Evolutionary conservation across 2,329 filamentous ascomycete species (phyloP).

Genomic region (Paraphaeosphaeria minitans): DNA sequence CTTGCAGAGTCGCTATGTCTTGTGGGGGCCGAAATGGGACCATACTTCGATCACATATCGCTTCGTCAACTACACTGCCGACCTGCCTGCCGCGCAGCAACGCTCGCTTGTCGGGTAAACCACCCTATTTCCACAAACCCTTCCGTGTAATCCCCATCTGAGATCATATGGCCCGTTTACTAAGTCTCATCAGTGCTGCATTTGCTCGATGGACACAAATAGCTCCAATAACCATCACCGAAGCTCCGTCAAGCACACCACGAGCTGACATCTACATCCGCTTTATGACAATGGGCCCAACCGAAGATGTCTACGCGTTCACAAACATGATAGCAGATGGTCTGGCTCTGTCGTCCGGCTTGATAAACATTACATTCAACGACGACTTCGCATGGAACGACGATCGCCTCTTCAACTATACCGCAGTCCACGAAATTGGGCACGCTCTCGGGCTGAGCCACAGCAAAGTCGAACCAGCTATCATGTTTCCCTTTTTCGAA

Average conservation of each 20-base stretch:
- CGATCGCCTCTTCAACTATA: slow-evolving; percentile 34
- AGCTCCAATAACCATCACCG: slow-evolving; percentile 26
- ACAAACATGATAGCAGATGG: slow-evolving; percentile 35
- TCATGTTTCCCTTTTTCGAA: slow-evolving; percentile 39
- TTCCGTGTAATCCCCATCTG: not conserved
- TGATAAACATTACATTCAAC: slow-evolving; percentile 39
- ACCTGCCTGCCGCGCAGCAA: slow-evolving; percentile 26
- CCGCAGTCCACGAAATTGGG: slow-evolving; percentile 36
- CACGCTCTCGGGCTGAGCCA: slow-evolving; percentile 37
- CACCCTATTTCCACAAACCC: not conserved
- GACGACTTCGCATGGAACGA: slow-evolving; percentile 36
- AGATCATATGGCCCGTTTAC: not conserved
- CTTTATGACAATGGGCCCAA: slow-evolving; percentile 27
- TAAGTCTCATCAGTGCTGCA: slow-evolving; percentile 19
- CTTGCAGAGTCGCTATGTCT: slow-evolving; percentile 28
- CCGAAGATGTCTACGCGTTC: slow-evolving; percentile 29
- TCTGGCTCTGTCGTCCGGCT: slow-evolving; percentile 24
- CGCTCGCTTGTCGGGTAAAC: slow-evolving; percentile 30
- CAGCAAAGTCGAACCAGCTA: slow-evolving; percentile 32
- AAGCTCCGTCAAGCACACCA: slow-evolving; percentile 18
- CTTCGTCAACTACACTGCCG: slow-evolving; percentile 32
- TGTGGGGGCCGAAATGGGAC: slow-evolving; percentile 38
- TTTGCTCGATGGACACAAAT: slow-evolving; percentile 33
- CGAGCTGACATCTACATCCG: slow-evolving; percentile 32
- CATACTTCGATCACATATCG: slow-evolving; percentile 33